These are phyloP conservation scores for Ceratocystis albifundus DNA, from an alignment of 2,329 filamentous ascomycete species.

Conservation along the genomic window DNA sequence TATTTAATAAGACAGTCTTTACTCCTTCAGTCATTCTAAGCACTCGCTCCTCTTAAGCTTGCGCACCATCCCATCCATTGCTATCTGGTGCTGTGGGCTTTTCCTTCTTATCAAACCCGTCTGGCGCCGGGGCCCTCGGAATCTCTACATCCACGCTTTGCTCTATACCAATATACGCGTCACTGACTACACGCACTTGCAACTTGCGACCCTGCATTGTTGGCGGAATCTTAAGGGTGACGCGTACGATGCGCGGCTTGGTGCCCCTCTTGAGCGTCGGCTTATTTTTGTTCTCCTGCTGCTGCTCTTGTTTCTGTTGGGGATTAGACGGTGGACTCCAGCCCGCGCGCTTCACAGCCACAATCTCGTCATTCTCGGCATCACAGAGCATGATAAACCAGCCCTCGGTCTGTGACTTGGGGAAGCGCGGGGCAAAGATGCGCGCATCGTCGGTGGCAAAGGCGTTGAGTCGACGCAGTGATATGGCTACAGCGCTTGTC, in stretches of 20 bases:
- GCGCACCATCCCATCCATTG: background rate
- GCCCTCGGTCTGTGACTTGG: conserved; percentile 87
- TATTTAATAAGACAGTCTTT: background rate
- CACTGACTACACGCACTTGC: conserved; percentile 69
- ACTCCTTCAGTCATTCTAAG: background rate
- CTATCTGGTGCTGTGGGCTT: background rate
- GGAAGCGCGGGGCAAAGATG: conserved; percentile 80
- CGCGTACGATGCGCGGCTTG: conserved; percentile 11
- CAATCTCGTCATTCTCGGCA: conserved; percentile 56
- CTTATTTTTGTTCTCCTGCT: background rate
- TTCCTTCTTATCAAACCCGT: conserved; percentile 21
- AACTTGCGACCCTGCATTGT: conserved; percentile 44
- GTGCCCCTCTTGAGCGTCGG: conserved; percentile 15
- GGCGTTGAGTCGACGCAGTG: conserved; percentile 55
- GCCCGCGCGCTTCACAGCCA: conserved; percentile 74
- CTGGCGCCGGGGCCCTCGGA: conserved; percentile 35
- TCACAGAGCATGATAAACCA: conserved; percentile 77
- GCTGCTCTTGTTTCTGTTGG: conserved; percentile 12
- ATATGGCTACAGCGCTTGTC: conserved; percentile 44
- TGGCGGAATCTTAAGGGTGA: conserved; percentile 33
- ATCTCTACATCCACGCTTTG: conserved; percentile 41
- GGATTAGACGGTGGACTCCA: conserved; percentile 41
- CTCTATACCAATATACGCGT: conserved; percentile 71
- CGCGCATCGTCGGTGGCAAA: conserved; percentile 54
- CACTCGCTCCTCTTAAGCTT: background rate